These are phyloP conservation scores for Sherardia arvensis DNA, from an alignment of 257 asterid species.

Conservation along the genomic window DNA sequence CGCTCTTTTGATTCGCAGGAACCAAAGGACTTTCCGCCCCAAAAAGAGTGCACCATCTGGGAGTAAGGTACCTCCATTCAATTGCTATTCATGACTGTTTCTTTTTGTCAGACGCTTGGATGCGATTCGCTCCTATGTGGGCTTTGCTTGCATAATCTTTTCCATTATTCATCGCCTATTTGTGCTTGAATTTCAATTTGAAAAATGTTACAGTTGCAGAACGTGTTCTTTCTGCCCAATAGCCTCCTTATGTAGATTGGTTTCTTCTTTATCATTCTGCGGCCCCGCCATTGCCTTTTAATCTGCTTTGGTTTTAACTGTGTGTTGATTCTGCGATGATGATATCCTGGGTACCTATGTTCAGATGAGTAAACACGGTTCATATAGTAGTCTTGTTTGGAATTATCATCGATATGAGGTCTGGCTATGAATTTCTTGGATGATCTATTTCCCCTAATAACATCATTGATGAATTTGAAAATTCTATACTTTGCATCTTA, in stretches of 20 bases:
- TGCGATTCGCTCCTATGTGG: background rate
- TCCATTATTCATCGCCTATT: background rate
- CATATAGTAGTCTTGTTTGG: background rate
- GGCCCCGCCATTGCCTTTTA: background rate
- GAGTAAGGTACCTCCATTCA: slow-evolving; percentile 54
- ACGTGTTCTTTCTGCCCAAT: background rate
- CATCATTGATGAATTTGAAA: background rate
- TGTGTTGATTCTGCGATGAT: background rate
- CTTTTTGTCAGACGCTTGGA: background rate
- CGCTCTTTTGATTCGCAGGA: slow-evolving; percentile 39
- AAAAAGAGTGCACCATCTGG: slow-evolving; percentile 95
- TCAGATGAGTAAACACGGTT: background rate
- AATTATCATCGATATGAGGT: background rate
- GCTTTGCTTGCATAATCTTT: background rate
- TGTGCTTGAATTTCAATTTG: background rate
- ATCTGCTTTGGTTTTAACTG: no score
- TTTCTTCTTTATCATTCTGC: background rate
- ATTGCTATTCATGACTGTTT: background rate
- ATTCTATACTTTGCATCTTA: background rate
- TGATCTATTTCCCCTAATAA: background rate
- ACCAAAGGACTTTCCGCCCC: slow-evolving; percentile 91
- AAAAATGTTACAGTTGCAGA: background rate
- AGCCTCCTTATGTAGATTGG: background rate
- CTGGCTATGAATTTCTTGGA: background rate
- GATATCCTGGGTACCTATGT: background rate